Evolutionary conservation across 768 basidiomycete species (phyloP), one percentile per base, ranked within the genome.

Genomic region (Termitomyces sp.): DNA sequence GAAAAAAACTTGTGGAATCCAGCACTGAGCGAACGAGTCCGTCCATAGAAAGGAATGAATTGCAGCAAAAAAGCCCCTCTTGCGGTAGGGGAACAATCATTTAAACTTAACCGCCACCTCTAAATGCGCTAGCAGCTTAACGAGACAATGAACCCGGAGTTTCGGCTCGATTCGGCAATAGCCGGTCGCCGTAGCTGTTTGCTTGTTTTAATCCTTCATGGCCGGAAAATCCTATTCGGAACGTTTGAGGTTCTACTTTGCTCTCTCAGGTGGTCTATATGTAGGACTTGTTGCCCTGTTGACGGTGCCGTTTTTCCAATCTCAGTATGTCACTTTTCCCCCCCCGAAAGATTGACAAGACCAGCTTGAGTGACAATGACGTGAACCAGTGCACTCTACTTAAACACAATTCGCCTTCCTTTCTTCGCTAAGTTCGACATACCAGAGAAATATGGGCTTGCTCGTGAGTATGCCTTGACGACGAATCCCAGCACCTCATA

Each of bases 381-480:
- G 56, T 27, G 16, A 26, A 39, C 20, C 47, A 79, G 76, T 64
- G 66, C 65, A 34, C 27, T 73, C 13, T 96, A 87, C 69, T 71
- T 92, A 61, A 85, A 97, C 65, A 77, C 78, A 14, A 47, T 93
- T 46, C 81, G 72, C 57, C 61, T 86, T 24, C 92, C 94, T 5
- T 74, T 80, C 55, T 79, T 77, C 58, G 81, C 86, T 0, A 75
- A 85, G 31, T 93, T 81, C 62, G 76, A 83, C 55, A 64, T 72
- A 7, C 94, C 94, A 1, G 90, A 92, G 68, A 79, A 71, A 61
- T 92, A 92, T 67, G 90, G 91, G 1, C 74, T 96, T 55, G 86
- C 94, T 29, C 92, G 91, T 93, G 68, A 56, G 48, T 53, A 22
- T 29, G 36, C 26, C 26, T 14, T 24, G 26, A 43, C 16, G 20